A percentile compares a stretch with the other conserved stretches of the same genome.
Evolutionary conservation across 768 basidiomycete species (phyloP).

Genomic region (Russula griseocarnosa): DNA sequence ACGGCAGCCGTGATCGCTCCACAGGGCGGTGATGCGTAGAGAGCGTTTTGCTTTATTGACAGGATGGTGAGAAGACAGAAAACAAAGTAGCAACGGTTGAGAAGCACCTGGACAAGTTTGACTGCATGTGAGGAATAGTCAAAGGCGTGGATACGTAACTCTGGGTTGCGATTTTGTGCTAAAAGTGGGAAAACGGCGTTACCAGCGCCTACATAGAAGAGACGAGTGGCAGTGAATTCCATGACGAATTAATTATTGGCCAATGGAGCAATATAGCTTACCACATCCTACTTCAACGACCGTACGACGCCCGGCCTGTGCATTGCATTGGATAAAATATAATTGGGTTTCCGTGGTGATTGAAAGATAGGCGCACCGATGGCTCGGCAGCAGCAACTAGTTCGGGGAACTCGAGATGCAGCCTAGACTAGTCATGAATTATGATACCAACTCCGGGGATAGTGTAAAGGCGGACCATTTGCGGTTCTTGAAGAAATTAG

Average conservation of each 20-base stretch:
- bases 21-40: conserved; percentile 61
- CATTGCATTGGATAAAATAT: neutral
- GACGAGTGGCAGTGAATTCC: neutral
- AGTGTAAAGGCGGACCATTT: conserved; percentile 62
- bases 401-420: conserved; percentile 93
- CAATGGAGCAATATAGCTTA: conserved; percentile 37
- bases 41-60: conserved; percentile 54
- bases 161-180: conserved; percentile 75
- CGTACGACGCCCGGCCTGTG: conserved; percentile 68
- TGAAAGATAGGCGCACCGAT: conserved; percentile 12
- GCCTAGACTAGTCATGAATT: conserved; percentile 42
- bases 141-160: conserved; percentile 70
- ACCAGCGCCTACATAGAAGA: conserved; percentile 65
- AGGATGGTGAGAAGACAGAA: neutral
- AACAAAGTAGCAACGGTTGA: neutral
- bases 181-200: conserved; percentile 90
- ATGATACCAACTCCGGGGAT: neutral
- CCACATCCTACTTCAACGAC: conserved; percentile 93
- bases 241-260: neutral
- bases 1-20: conserved; percentile 77
- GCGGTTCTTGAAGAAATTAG: conserved; percentile 91
- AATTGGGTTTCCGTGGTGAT: neutral
- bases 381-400: conserved; percentile 62
- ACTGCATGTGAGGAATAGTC: conserved; percentile 91
- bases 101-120: conserved; percentile 75